These are phyloP conservation scores for Beauveria brongniartii DNA, from an alignment of 2,329 filamentous ascomycete species.

Conservation along the genomic window DNA sequence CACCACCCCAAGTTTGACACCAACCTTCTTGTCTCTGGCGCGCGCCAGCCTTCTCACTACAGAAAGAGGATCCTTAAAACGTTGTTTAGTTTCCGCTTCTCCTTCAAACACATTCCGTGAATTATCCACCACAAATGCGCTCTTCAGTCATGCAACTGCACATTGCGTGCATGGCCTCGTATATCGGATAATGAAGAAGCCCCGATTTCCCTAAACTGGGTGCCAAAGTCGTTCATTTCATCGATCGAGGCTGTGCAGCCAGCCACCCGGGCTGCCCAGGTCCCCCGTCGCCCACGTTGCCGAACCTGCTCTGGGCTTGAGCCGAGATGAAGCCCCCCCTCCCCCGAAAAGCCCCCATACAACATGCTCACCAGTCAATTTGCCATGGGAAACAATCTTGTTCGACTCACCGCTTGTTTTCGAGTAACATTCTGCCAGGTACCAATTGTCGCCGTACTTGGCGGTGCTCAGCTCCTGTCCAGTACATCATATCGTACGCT, in stretches of 20 bases:
- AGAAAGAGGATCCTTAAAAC: no score
- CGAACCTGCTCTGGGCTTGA: not conserved
- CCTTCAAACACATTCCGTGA: no score
- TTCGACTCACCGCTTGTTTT: not conserved
- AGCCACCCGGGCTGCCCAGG: not conserved
- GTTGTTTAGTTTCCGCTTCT: no score
- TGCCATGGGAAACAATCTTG: not conserved
- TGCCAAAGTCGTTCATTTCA: slow-evolving; percentile 1
- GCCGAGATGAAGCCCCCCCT: not conserved
- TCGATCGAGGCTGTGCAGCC: slow-evolving; percentile 7
- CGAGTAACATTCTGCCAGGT: not conserved
- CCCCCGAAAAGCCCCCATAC: not conserved
- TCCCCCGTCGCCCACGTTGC: not conserved
- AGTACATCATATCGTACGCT: no score
- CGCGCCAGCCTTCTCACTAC: no score
- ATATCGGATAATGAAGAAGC: no score
- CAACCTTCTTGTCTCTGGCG: no score
- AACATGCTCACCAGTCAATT: not conserved
- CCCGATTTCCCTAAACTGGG: not conserved
- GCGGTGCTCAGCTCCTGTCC: no score
- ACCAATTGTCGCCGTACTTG: no score
- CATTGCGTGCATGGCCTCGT: not conserved
- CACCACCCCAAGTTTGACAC: no score
- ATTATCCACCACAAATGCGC: no score
- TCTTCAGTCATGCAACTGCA: not conserved